A percentile compares a stretch with the other conserved stretches of the same genome.
Conservation (phyloP, 2,329 filamentous ascomycete genomes). For the Dactylellina drechsleri region DNA sequence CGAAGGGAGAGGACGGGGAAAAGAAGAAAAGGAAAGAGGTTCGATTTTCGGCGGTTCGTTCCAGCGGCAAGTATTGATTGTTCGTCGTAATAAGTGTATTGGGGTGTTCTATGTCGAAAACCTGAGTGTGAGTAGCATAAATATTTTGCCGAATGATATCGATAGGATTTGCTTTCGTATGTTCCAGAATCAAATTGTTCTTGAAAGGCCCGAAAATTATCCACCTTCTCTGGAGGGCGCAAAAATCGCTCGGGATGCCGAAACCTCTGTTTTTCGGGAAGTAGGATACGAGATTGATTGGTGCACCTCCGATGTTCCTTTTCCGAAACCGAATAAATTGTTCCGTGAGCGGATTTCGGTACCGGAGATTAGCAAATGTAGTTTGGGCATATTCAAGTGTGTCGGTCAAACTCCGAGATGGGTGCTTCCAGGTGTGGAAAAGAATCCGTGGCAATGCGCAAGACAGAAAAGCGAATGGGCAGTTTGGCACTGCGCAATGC, state of each 20-base stretch:
- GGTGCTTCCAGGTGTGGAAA: slow-evolving; percentile 12
- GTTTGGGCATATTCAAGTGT: slow-evolving; percentile 11
- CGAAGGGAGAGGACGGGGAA: background rate
- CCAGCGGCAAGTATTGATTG: slow-evolving; percentile 48
- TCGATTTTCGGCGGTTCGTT: slow-evolving; percentile 1
- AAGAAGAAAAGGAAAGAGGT: background rate
- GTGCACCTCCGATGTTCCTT: slow-evolving; percentile 33
- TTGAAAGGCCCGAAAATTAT: slow-evolving; percentile 9
- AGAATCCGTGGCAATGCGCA: slow-evolving; percentile 22
- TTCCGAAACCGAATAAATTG: slow-evolving; percentile 41
- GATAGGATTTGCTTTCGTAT: slow-evolving; percentile 35
- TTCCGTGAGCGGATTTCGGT: slow-evolving; percentile 34
- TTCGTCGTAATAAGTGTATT: slow-evolving; percentile 23
- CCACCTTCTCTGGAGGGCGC: slow-evolving; percentile 10
- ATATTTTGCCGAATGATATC: slow-evolving; percentile 24
- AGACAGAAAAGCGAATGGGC: background rate
- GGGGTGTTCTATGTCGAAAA: background rate
- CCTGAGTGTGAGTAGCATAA: no score
- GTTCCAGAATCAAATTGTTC: slow-evolving; percentile 18
- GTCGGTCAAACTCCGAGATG: slow-evolving; percentile 42
- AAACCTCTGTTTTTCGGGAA: slow-evolving; percentile 25
- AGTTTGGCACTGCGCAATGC: background rate
- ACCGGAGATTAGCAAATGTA: slow-evolving; percentile 42
- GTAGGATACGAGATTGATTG: slow-evolving; percentile 40
- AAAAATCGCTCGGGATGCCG: slow-evolving; percentile 54